Evolutionary conservation across 176 grass and related monocot species (phyloP).

Genomic region (Alopecurus myosuroides): DNA sequence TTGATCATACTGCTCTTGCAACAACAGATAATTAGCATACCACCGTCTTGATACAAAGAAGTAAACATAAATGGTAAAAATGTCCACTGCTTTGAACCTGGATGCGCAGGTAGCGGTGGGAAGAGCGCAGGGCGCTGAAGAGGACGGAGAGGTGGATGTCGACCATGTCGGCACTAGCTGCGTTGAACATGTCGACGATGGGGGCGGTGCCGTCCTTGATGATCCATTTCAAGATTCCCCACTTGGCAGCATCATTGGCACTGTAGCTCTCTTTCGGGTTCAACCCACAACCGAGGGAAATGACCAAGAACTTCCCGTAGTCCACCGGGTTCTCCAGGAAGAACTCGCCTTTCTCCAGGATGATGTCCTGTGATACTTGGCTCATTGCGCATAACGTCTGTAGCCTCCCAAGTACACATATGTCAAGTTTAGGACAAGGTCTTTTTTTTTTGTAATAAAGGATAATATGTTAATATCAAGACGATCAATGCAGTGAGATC

Average conservation of each 20-base stretch:
- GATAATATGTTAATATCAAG: too few species aligned
- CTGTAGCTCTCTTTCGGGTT: conserved; percentile 36
- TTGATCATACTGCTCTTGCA: conserved; percentile 44
- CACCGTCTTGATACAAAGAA: background rate
- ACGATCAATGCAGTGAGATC: background rate
- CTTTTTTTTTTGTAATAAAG: too few species aligned
- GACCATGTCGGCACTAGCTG: conserved; percentile 78
- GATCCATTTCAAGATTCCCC: conserved; percentile 80
- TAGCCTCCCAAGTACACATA: background rate
- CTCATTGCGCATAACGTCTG: conserved; percentile 60
- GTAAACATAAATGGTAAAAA: background rate
- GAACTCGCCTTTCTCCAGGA: conserved; percentile 32
- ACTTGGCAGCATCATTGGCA: conserved; percentile 38
- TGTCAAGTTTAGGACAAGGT: background rate
- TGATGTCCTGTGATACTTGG: conserved; percentile 47
- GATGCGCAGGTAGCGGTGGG: conserved; percentile 53
- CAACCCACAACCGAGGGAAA: conserved; percentile 67
- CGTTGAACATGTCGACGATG: conserved; percentile 59
- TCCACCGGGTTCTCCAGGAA: conserved; percentile 39
- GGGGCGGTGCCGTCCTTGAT: conserved; percentile 38
- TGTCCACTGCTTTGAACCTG: conserved; percentile 31
- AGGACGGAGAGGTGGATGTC: conserved; percentile 70
- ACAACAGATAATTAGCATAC: background rate
- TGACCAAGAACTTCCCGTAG: conserved; percentile 60
- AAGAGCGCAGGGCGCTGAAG: conserved; percentile 41